phyloP scores from a whole-genome alignment of 129 eudicot species.

The Ambrosia trifida region DNA sequence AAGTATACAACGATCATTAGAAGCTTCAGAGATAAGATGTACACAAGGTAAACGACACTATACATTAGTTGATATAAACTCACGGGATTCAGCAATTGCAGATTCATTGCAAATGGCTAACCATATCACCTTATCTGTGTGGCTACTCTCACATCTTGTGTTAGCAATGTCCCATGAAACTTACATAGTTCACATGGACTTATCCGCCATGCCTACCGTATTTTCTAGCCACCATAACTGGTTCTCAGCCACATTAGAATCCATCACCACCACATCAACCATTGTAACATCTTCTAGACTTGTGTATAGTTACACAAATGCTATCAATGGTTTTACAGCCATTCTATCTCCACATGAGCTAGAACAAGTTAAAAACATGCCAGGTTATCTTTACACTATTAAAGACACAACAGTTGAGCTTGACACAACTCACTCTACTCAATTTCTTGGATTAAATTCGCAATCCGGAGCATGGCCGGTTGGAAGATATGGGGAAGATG shows the following conservation, averaged over 20 bases:
- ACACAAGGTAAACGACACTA: constrained; percentile 6
- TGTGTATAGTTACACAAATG: constrained; percentile 57
- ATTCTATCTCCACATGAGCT: constrained; percentile 58
- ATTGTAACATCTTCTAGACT: constrained; percentile 41
- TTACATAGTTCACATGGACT: constrained; percentile 78
- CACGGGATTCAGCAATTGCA: constrained; percentile 9
- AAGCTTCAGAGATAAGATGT: too few species aligned
- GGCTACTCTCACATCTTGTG: constrained; percentile 32
- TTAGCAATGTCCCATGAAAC: constrained; percentile 39
- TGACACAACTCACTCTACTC: constrained; percentile 66
- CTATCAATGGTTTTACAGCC: constrained; percentile 81
- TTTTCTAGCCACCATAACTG: constrained; percentile 68
- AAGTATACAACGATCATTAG: too few species aligned
- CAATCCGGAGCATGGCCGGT: constrained; percentile 64
- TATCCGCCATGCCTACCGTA: constrained; percentile 69
- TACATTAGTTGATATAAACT: constrained; percentile 17
- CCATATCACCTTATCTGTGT: constrained; percentile 35
- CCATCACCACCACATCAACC: constrained; percentile 23
- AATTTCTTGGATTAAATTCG: constrained; percentile 65
- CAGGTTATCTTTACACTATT: constrained; percentile 51
- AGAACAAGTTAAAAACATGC: constrained; percentile 43
- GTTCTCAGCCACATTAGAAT: constrained; percentile 63
- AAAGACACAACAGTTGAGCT: constrained; percentile 45
- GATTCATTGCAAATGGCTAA: constrained; percentile 45
- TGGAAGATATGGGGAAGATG: constrained; percentile 50